These are phyloP conservation scores for Pleodorina starrii DNA, from an alignment of 139 green algal species.

Conservation along the genomic window DNA sequence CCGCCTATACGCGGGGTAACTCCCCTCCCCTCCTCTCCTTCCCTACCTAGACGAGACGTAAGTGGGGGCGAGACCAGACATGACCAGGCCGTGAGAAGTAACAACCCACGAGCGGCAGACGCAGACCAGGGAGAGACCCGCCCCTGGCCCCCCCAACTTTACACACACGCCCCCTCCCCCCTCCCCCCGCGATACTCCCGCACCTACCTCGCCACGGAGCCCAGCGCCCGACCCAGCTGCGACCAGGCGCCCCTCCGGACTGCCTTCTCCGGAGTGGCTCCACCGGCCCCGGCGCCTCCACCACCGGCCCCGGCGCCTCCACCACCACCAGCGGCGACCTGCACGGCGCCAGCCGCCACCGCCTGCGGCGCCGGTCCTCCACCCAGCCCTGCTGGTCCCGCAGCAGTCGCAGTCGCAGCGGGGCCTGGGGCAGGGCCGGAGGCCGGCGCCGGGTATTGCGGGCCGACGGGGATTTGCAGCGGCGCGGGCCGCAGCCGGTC, in stretches of 20 bases:
- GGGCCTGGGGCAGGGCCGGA: not conserved
- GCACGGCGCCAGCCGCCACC: not conserved
- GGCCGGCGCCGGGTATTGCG: not conserved
- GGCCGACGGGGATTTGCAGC: not conserved
- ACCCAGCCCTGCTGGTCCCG: not conserved
- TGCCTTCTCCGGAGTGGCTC: not conserved
- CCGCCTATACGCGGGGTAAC: too few relatives aligned
- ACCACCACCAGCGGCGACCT: not conserved
- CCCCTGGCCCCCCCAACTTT: not conserved
- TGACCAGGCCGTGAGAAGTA: too few relatives aligned
- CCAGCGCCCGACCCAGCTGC: not conserved
- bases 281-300: not conserved
- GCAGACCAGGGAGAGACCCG: too few relatives aligned
- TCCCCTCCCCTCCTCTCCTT: too few relatives aligned
- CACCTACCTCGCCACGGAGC: not conserved
- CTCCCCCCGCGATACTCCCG: not conserved
- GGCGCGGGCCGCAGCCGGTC: conserved; percentile 13
- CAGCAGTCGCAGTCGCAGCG: not conserved
- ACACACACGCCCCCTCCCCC: not conserved
- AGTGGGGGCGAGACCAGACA: too few relatives aligned
- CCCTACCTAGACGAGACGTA: too few relatives aligned
- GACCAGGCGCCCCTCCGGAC: not conserved
- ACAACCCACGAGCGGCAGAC: too few relatives aligned
- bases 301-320: not conserved
- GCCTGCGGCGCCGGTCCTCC: not conserved